Base-by-base conservation (phyloP, 2,329 filamentous ascomycete genomes). In the Colletotrichum coccodes region DNA sequence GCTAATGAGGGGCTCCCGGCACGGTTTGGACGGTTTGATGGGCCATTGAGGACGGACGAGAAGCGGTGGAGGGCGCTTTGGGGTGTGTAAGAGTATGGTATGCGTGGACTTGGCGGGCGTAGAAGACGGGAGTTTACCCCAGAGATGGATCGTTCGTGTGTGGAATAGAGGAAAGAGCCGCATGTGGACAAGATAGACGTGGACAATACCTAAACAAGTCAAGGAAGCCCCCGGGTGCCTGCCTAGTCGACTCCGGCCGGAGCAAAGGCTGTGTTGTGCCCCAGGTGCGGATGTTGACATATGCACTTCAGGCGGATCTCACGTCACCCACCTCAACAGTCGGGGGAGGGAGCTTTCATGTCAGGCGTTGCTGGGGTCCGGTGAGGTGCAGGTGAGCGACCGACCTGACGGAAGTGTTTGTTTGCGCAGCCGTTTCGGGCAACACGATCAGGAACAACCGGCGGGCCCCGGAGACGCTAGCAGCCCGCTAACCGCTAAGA, bases 11-110 rank as follows among this genome's bases (percentile, higher is more conserved):
- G 87, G 1, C 74, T 76, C 38, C 80, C 86, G 18, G 90, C 92
- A 11, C 84, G 91, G 61, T 90, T 91, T 74, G 93, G 93, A 2
- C 83, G 83, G 40, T 82, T 94, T 26, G 82, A 87, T 54, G 89
- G 89, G 1, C 89, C 91, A 5, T 76, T 94, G 73, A 84, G 88
- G 61, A 81, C 83, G 36, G 85, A 89, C 70, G 82, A 84, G 68
- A 79, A 79, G 73, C 80, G 87, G 58, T 94, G 92, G 92, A 81
- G 83, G 26, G 84, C 89, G 72, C 89, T 94, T 50, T 93, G 91
- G 91, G 86, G 84, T 3, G 66, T 74, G 40, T 75, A 61, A 56
- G 18, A 44, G 23, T 21, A 23, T 21, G 2, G 5, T 21, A 12
- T n/a, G 21, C 14, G 30, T 28, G 16, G 8, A 1, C 34, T 38